Evolutionary conservation across 2,329 filamentous ascomycete genomes (phyloP), one percentile per base, ranked within the genome.

Genomic region (Akanthomyces dipterigenus): DNA sequence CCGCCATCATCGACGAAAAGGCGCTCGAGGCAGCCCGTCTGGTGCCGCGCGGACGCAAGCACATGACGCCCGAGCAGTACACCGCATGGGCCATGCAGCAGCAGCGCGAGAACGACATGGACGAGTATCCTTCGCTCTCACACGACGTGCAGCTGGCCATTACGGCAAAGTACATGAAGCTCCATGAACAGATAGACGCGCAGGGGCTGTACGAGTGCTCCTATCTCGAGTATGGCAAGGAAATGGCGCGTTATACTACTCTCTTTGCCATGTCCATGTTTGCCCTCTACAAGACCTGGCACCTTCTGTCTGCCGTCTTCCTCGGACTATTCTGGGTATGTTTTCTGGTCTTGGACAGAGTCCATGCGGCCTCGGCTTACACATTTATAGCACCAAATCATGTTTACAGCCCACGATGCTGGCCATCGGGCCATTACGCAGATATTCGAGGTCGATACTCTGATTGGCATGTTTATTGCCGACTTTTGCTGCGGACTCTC

Each of bases 391-490:
- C 85, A 88, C 67, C 85, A 88, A 74, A 82, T 88, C 73, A 87
- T 88, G 82, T 88, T 88, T 71, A 80, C 81, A 0, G 85, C 85
- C 4, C 85, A 88, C 67, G 86, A 88, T 66, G 85, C 84, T 11
- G 85, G 84, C 3, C 86, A 88, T 67, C 76, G 80, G 31, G 84
- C 82, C 63, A 88, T 88, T 63, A 86, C 85, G 0, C 76, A 80
- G 63, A 81, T 81, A 68, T 87, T 86, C 64, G 72, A 78, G 2
- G 65, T 76, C 20, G 85, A 88, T 68, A 85, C 82, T 0, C 67
- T 86, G 4, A 84, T 88, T 60, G 85, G 79, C 53, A 79, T 86
- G 63, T 85, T 87, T 66, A 77, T 88, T 40, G 85, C 82, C 50
- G 84, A 88, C 68, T 86, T 87, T 67, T 84, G 83, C 75, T 86